Evolutionary conservation across 2,329 filamentous ascomycete species (phyloP), one percentile per base, ranked within the genome.

Genomic region (Fusarium dimerum): DNA sequence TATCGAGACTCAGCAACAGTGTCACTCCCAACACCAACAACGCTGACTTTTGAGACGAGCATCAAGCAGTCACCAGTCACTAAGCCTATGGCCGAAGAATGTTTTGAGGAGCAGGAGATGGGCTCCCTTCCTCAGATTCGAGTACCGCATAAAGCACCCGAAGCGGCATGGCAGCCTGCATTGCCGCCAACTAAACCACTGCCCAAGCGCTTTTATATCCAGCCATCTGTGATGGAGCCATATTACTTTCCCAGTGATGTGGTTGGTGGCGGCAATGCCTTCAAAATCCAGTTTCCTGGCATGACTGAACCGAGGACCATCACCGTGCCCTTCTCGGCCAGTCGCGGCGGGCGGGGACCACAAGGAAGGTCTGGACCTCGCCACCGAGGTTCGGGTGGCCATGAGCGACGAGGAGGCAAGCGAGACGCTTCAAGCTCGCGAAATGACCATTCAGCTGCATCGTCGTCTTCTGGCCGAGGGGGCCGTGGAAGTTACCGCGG

Each of bases 51-150:
- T 6, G 74, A 65, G 16, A 67, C 69, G 29, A 70, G 70, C 36
- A 75, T 76, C 43, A 75, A 49, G 73, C 74, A 44, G 76, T 78
- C 30, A 67, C 53, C 80, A 17, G 78, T 77, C 15, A 85, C 84
- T 5, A 89, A 87, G 65, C 84, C 84, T 44, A 87, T 90, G 73
- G 87, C 88, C 6, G 88, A 91, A 57, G 86, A 89, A 55, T 90
- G 89, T 59, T 92, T 92, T 59, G 89, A 90, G 66, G 87, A 91
- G 65, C 87, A 89, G 64, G 88, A 92, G 68, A 89, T 89, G 76
- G 88, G 88, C 4, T 92, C 88, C 8, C 72, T 90, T n/a, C 88
- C 88, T 1, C 78, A 82, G 18, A 84, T 92, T 20, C 82, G 81
- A 49, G 73, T 92, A n/a, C 88, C 88, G 8, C 76, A 79, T 43